Evolutionary conservation across 2,329 filamentous ascomycete species (phyloP).

Genomic region (Biscogniauxia sp.): DNA sequence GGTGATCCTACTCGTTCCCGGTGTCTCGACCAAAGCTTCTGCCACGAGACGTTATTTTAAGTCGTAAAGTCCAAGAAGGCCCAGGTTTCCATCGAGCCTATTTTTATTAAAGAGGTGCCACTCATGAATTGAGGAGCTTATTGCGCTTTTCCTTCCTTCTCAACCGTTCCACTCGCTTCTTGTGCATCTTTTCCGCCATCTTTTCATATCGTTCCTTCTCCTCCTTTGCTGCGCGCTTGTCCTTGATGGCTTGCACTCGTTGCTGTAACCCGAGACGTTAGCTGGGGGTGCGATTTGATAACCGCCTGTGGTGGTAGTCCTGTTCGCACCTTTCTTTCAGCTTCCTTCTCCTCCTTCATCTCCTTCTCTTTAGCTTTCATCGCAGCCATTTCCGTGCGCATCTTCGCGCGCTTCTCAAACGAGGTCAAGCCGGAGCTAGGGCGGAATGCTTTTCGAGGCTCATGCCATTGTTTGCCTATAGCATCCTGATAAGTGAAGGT

Average conservation of each 20-base stretch:
- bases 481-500: constrained; percentile 12
- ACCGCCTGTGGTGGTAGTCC: background rate
- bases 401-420: constrained; percentile 72
- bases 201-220: constrained; percentile 91
- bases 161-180: constrained; percentile 86
- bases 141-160: constrained; percentile 97
- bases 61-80: background rate
- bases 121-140: constrained; percentile 70
- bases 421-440: constrained; percentile 74
- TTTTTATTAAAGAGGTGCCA: background rate
- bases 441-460: constrained; percentile 78
- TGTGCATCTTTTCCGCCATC: constrained; percentile 97
- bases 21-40: background rate
- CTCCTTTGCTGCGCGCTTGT: constrained; percentile 83
- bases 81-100: background rate
- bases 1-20: background rate
- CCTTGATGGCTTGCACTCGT: constrained; percentile 76
- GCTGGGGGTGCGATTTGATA: background rate
- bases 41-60: constrained; percentile 7
- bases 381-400: constrained; percentile 67
- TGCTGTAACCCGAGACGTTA: constrained; percentile 47
- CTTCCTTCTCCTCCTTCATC: constrained; percentile 93
- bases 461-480: constrained; percentile 93
- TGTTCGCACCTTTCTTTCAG: constrained; percentile 68
- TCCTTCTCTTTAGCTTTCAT: constrained; percentile 92